Conservation (phyloP, 208 protist species). For the Sergeia podlipaevii region DNA sequence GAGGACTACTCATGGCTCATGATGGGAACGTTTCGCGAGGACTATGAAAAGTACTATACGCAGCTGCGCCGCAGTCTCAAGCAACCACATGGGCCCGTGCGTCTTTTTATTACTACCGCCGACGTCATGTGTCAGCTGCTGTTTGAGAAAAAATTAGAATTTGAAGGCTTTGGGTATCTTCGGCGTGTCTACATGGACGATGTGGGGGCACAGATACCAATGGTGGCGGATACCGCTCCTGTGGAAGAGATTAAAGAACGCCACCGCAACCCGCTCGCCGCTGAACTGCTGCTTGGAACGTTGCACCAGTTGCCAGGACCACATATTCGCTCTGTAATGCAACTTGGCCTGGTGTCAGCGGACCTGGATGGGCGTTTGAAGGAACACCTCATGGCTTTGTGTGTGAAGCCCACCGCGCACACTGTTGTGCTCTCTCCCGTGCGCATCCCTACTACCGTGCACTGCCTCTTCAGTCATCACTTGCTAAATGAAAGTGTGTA, state of each 20-base stretch:
- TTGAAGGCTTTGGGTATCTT: slow-evolving; percentile 79
- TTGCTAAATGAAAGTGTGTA: slow-evolving; percentile 31
- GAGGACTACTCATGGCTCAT: slow-evolving; percentile 75
- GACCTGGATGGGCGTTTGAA: slow-evolving; percentile 60
- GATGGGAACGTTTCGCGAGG: slow-evolving; percentile 43
- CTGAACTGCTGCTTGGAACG: slow-evolving; percentile 75
- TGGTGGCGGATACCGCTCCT: slow-evolving; percentile 44
- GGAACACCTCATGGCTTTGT: slow-evolving; percentile 71
- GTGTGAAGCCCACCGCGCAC: slow-evolving; percentile 69
- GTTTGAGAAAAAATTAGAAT: slow-evolving; percentile 87
- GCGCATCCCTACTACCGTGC: slow-evolving; percentile 63
- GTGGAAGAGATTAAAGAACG: slow-evolving; percentile 48
- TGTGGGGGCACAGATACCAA: slow-evolving; percentile 59
- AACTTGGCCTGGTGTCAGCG: slow-evolving; percentile 76
- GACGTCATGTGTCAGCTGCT: slow-evolving; percentile 76
- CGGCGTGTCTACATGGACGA: slow-evolving; percentile 84
- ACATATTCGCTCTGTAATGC: slow-evolving; percentile 78
- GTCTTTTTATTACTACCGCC: slow-evolving; percentile 78
- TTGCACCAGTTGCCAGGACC: slow-evolving; percentile 81
- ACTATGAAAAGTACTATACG: slow-evolving; percentile 50
- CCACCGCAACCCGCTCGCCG: slow-evolving; percentile 63
- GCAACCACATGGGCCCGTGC: slow-evolving; percentile 32
- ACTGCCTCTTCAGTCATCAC: slow-evolving; percentile 84
- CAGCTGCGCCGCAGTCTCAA: slow-evolving; percentile 34
- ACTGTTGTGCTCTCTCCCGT: slow-evolving; percentile 68